Evolutionary conservation across 176 grass and related monocot species (phyloP).

Genomic region (Bromus sterilis): DNA sequence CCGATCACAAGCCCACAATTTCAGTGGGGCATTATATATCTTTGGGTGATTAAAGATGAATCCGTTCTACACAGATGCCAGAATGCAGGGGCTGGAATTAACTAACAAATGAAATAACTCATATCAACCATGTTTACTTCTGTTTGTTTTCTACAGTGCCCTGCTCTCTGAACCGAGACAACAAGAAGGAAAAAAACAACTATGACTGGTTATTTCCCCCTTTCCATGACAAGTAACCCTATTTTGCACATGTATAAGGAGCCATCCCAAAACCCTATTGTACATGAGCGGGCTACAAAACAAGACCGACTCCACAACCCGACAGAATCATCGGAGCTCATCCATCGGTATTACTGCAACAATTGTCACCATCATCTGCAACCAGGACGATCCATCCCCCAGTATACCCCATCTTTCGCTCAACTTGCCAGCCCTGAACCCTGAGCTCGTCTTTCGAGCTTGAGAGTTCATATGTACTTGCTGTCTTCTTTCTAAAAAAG

Average conservation of each 20-base stretch:
- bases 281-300: background rate
- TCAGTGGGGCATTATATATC: too few species aligned
- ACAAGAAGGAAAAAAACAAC: background rate
- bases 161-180: background rate
- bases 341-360: background rate
- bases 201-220: background rate
- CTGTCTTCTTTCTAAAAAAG: background rate
- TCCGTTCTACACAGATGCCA: background rate
- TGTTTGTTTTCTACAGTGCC: background rate
- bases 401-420: background rate
- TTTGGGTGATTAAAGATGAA: background rate
- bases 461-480: background rate
- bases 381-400: background rate
- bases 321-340: background rate
- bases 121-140: background rate
- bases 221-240: background rate
- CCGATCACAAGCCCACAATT: too few species aligned
- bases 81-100: background rate
- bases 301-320: background rate
- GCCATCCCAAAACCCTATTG: background rate
- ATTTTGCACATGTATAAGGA: background rate
- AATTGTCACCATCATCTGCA: background rate
- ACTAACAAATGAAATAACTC: background rate
- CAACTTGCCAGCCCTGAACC: background rate
- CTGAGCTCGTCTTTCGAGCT: background rate